A percentile compares a stretch with the other conserved stretches of the same genome.
These are phyloP conservation scores for Geotrichum carabidarum DNA, from an alignment of 1,139 yeast species.

Conservation along the genomic window DNA sequence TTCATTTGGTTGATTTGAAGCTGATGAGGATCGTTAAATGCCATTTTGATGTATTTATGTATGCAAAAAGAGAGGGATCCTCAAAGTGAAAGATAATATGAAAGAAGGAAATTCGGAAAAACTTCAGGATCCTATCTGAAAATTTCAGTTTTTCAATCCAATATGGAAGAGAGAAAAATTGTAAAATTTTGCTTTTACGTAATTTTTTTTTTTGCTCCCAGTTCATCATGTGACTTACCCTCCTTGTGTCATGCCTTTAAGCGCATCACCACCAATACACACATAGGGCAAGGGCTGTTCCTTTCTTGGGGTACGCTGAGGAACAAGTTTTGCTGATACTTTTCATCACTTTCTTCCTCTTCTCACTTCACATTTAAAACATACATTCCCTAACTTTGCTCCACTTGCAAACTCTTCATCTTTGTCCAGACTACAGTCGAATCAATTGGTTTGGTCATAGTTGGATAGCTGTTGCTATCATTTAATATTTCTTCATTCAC, in stretches of 20 bases:
- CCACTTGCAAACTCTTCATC: background rate
- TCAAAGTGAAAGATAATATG: background rate
- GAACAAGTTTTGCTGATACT: background rate
- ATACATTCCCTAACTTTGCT: background rate
- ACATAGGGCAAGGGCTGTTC: background rate
- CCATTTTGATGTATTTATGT: background rate
- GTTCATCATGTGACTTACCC: background rate
- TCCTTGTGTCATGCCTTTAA: background rate
- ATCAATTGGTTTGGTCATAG: background rate
- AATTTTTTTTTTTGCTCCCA: constrained; percentile 1
- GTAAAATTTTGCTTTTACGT: background rate
- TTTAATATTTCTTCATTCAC: background rate
- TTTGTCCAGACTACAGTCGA: background rate
- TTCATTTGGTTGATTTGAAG: constrained; percentile 5
- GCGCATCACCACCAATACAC: background rate
- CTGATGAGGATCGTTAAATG: constrained; percentile 4
- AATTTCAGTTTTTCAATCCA: background rate
- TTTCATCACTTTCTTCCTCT: background rate
- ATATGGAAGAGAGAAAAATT: background rate
- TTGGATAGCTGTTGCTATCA: background rate
- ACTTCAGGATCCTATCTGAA: too few relatives aligned
- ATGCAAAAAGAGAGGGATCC: background rate
- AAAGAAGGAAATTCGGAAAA: too few relatives aligned
- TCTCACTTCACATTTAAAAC: background rate
- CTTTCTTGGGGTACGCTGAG: background rate